phyloP scores from a whole-genome alignment of 1,284 basidiomycete species.

The Leccinum proliferum region DNA sequence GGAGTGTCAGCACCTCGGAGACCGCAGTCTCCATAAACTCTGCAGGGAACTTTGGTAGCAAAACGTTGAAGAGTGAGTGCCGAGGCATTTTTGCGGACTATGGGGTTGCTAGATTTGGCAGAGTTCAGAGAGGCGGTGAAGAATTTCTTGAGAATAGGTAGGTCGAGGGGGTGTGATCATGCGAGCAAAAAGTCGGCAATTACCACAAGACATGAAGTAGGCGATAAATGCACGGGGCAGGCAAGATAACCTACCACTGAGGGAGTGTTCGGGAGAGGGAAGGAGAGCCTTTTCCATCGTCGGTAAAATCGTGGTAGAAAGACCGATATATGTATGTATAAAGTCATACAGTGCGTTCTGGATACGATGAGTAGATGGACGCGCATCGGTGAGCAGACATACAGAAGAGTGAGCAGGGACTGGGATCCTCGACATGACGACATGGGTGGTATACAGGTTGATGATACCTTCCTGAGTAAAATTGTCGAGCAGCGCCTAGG shows the following conservation, averaged over 20 bases:
- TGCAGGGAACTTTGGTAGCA: constrained; percentile 35
- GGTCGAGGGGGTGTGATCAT: constrained; percentile 51
- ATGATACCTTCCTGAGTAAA: constrained; percentile 44
- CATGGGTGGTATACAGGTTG: constrained; percentile 42
- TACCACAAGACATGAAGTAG: constrained; percentile 33
- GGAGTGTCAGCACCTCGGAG: constrained; percentile 64
- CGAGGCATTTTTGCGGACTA: constrained; percentile 56
- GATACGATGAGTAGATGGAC: constrained; percentile 8
- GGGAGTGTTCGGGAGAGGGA: constrained; percentile 67
- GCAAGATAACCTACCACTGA: constrained; percentile 41
- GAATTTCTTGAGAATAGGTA: constrained; percentile 51
- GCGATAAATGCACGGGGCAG: not conserved
- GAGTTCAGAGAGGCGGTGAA: constrained; percentile 62
- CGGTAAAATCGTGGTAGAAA: constrained; percentile 43
- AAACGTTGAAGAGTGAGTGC: constrained; percentile 59
- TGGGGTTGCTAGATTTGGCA: constrained; percentile 72
- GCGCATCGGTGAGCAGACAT: constrained; percentile 17
- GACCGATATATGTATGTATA: constrained; percentile 35
- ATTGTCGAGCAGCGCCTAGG: not conserved
- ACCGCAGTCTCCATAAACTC: constrained; percentile 41
- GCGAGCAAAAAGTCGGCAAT: constrained; percentile 50
- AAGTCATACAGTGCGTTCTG: constrained; percentile 58
- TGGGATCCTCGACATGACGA: constrained; percentile 54
- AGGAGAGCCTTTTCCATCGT: constrained; percentile 70
- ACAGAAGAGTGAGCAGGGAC: constrained; percentile 49